Conservation (phyloP, 495 filamentous ascomycete genomes). For the Penicillium dipodomyicola region DNA sequence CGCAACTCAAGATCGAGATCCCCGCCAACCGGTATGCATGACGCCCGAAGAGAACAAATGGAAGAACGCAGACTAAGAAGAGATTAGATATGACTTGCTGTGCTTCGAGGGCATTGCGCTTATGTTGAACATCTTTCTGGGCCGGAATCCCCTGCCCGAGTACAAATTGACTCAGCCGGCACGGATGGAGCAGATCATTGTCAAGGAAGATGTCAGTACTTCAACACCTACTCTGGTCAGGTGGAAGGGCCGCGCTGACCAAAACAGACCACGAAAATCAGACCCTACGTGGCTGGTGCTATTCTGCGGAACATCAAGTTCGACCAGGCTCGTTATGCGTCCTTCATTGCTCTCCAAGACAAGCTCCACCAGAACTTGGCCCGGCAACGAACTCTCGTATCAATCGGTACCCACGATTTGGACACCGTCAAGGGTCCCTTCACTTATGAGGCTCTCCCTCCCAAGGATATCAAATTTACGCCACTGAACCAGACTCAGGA, state of each 20-base stretch:
- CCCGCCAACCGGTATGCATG: conserved; percentile 76
- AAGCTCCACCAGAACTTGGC: conserved; percentile 97
- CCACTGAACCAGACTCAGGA: conserved; percentile 87
- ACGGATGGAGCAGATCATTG: conserved; percentile 73
- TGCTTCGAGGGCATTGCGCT: conserved; percentile 97
- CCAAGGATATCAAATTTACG: conserved; percentile 86
- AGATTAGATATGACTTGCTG: conserved; percentile 86
- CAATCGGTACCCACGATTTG: conserved; percentile 95
- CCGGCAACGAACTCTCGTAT: conserved; percentile 84
- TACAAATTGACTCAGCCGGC: conserved; percentile 70
- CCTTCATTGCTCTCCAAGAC: conserved; percentile 97
- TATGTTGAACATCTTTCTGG: conserved; percentile 93
- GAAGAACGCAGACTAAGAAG: conserved; percentile 29
- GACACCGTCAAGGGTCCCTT: conserved; percentile 94
- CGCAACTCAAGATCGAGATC: conserved; percentile 97
- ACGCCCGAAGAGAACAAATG: not conserved
- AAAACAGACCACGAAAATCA: conserved; percentile 66
- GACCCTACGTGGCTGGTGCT: conserved; percentile 82
- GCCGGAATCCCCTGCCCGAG: conserved; percentile 68
- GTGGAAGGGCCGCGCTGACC: conserved; percentile 3
- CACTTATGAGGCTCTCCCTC: conserved; percentile 89
- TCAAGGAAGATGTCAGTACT: conserved; percentile 62
- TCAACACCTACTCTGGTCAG: not conserved
- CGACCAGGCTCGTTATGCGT: conserved; percentile 85
- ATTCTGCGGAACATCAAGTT: conserved; percentile 89